Base-by-base conservation (phyloP, 2,329 filamentous ascomycete genomes). In the Trichophyton simii region DNA sequence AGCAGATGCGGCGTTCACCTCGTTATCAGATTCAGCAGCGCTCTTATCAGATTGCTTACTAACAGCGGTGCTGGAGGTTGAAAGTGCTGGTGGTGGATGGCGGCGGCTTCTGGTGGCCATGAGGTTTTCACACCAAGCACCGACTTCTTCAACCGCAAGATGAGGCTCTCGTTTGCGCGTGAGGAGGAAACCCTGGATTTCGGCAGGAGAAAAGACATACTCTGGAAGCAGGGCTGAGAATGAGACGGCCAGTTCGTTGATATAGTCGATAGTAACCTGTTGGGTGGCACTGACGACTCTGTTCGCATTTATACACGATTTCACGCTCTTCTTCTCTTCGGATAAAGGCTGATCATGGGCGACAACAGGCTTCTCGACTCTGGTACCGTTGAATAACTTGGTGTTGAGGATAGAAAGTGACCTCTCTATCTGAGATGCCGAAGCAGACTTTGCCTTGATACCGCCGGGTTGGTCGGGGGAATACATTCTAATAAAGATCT, bases 141-240 rank as follows among this genome's bases (percentile, higher is more conserved):
- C 69, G 1, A 77, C 75, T 62, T 75, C 72, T n/a, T 70, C 70
- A 18, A 82, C 65, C 8, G 80, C 80, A 54, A 1, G 58, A 36
- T 50, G 58, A 36, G 80, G 79, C 50, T 78, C 74, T 60, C 77
- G 79, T 52, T 61, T 61, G 38, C 60, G 60, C 11, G 60, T 61
- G 15, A 83, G 72, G 42, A 83, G 68, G 63, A 78, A 80, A 9
- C 79, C 78, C 66, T 82, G 80, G 18, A 82, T 75, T 66, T 83
- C 80, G 0, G 80, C 79, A 0, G 80, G 80, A 3, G 77, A 78
- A 63, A 82, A 80, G 1, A 64, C 73, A 9, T 70, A 68, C 58
- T 79, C 77, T 0, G 79, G 79, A 6, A 82, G 61, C 20, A 67
- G 60, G 0, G 68, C 66, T 0, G 79, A 77, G 65, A 82, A 83